Evolutionary conservation across 1,284 basidiomycete species (phyloP).

Genomic region (Kwoniella shivajii): DNA sequence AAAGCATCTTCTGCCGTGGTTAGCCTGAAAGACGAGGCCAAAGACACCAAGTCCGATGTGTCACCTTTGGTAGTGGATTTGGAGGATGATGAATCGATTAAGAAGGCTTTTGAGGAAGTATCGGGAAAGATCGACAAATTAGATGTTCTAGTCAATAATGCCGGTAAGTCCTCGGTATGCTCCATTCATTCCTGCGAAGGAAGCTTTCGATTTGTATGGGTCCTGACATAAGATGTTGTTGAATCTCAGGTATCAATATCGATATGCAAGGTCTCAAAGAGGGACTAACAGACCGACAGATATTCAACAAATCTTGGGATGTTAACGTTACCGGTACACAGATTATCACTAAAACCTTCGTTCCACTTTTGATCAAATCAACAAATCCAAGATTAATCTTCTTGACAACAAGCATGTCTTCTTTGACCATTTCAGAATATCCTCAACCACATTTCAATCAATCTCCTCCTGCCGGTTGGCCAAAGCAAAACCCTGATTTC

Average conservation of each 20-base stretch:
- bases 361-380: constrained; percentile 23
- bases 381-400: constrained; percentile 17
- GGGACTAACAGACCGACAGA: constrained; percentile 6
- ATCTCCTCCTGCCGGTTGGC: constrained; percentile 12
- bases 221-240: no score
- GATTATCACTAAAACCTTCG: constrained; percentile 18
- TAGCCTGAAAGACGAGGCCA: background rate
- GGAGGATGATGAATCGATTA: background rate
- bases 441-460: background rate
- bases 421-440: background rate
- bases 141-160: background rate
- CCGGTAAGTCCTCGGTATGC: background rate
- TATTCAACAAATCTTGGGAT: constrained; percentile 13
- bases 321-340: constrained; percentile 23
- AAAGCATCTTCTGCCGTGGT: background rate
- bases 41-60: background rate
- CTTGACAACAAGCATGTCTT: constrained; percentile 14
- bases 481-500: background rate
- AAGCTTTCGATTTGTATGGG: no score
- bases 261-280: background rate
- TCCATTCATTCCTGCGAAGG: no score
- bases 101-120: background rate
- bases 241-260: background rate
- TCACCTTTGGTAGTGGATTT: background rate
- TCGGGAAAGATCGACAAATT: background rate